Conservation (phyloP, 371 early-diverging fungal species). For the Apophysomyces elegans region DNA sequence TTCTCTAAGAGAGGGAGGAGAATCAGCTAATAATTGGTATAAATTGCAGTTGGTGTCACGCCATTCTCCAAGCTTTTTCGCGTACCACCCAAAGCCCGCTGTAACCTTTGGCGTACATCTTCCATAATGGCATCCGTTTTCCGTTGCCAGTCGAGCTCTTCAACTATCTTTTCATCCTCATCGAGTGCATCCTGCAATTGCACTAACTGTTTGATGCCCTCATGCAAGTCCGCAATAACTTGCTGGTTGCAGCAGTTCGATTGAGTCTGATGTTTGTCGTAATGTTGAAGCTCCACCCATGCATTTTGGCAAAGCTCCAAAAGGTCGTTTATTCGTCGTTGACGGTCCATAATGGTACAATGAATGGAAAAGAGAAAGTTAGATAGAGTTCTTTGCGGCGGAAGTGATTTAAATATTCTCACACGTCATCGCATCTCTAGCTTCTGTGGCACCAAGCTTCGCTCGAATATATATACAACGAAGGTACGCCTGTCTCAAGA, state of each 20-base stretch:
- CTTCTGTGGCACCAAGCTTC: too few species aligned
- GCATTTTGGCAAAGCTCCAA: slow-evolving; percentile 22
- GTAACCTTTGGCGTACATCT: slow-evolving; percentile 29
- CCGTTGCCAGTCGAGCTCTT: slow-evolving; percentile 27
- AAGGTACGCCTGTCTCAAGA: too few species aligned
- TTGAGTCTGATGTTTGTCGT: slow-evolving; percentile 4
- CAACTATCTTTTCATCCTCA: slow-evolving; percentile 12
- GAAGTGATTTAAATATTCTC: too few species aligned
- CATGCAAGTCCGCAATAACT: slow-evolving; percentile 15
- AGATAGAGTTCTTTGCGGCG: too few species aligned
- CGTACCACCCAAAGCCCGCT: slow-evolving; percentile 27
- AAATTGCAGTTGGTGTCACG: slow-evolving; percentile 10
- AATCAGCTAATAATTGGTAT: slow-evolving; percentile 8
- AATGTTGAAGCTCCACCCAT: slow-evolving; percentile 18
- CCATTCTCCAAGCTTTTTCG: slow-evolving; percentile 7
- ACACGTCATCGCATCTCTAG: too few species aligned
- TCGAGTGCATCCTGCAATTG: slow-evolving; percentile 28
- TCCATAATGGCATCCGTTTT: slow-evolving; percentile 29
- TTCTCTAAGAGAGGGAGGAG: background rate
- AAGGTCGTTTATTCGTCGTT: slow-evolving; percentile 18
- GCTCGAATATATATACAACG: too few species aligned
- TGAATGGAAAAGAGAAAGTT: background rate
- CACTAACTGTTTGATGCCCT: slow-evolving; percentile 24
- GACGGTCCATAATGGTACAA: slow-evolving; percentile 15
- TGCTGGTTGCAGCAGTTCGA: background rate